Conservation (phyloP, 129 eudicot species). For the Daucus carota region DH1_v3.0 NC_030388.2:4218001-4218500, state of each 20-base stretch:
- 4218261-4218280: constrained; percentile 59
- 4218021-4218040: constrained; percentile 60
- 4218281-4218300: constrained; percentile 51
- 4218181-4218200: constrained; percentile 58
- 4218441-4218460: constrained; percentile 87
- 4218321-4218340: constrained; percentile 57
- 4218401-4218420: constrained; percentile 68
- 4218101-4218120: constrained; percentile 84
- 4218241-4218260: constrained; percentile 73
- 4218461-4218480: constrained; percentile 86
- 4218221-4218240: constrained; percentile 71
- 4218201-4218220: constrained; percentile 97
- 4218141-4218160: constrained; percentile 54
- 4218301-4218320: constrained; percentile 55
- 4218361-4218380: constrained; percentile 92
- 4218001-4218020: constrained; percentile 67
- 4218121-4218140: constrained; percentile 58
- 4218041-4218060: constrained; percentile 86
- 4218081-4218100: constrained; percentile 87
- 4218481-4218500: constrained; percentile 90
- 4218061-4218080: constrained; percentile 97
- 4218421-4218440: constrained; percentile 86
- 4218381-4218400: constrained; percentile 93
- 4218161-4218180: constrained; percentile 39
- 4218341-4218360: constrained; percentile 65